Conservation (phyloP, 805 yeast genomes). For the Candida succiphila region DNA sequence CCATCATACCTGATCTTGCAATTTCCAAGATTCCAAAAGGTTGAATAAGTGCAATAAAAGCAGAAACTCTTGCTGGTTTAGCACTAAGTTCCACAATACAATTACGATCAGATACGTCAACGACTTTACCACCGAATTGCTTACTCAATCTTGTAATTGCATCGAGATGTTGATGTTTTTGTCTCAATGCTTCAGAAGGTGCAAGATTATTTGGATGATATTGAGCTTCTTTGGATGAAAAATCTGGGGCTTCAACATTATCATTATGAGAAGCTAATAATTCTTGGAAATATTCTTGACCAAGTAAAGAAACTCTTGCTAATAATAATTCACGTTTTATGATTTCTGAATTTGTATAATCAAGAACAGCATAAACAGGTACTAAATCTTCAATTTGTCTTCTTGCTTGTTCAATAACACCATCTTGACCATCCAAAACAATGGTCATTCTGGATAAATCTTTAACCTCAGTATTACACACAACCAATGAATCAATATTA, state of each 20-base stretch:
- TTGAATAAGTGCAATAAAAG: slow-evolving; percentile 79
- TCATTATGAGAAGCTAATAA: slow-evolving; percentile 75
- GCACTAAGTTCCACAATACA: slow-evolving; percentile 92
- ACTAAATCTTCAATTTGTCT: slow-evolving; percentile 97
- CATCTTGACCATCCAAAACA: slow-evolving; percentile 89
- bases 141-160: slow-evolving; percentile 72
- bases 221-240: slow-evolving; percentile 30
- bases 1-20: slow-evolving; percentile 98
- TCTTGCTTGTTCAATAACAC: slow-evolving; percentile 94
- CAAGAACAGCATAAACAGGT: slow-evolving; percentile 96
- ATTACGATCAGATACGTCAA: slow-evolving; percentile 87
- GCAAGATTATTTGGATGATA: slow-evolving; percentile 87
- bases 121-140: slow-evolving; percentile 88
- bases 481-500: slow-evolving; percentile 95
- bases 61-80: slow-evolving; percentile 80
- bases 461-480: slow-evolving; percentile 91
- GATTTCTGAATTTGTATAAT: slow-evolving; percentile 83
- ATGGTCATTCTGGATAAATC: slow-evolving; percentile 96
- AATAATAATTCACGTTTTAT: slow-evolving; percentile 84
- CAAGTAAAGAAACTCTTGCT: slow-evolving; percentile 86
- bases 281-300: slow-evolving; percentile 98
- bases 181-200: slow-evolving; percentile 87
- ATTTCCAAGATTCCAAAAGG: slow-evolving; percentile 96
- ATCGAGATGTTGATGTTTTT: slow-evolving; percentile 81
- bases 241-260: slow-evolving; percentile 32